These are phyloP conservation scores for Globisporangium canariense DNA, from an alignment of 352 stramenopile species.

Conservation along the genomic window DNA sequence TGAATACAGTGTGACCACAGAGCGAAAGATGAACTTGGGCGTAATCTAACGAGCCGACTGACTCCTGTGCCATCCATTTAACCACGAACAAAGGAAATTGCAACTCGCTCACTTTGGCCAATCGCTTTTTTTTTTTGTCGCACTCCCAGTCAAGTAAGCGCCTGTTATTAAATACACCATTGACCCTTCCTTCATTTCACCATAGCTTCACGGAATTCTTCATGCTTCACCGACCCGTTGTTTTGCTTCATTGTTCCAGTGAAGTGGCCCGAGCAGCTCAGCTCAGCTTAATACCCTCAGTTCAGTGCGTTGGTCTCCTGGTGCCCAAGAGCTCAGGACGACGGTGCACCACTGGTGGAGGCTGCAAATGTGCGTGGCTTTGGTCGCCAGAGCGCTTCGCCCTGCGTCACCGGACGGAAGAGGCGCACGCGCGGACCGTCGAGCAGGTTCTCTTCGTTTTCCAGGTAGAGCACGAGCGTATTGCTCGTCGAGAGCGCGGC, in stretches of 20 bases:
- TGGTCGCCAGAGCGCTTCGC: constrained; percentile 60
- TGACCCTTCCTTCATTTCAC: no score
- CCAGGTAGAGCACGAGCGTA: constrained; percentile 66
- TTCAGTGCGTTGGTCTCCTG: no score
- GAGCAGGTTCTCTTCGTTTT: constrained; percentile 46
- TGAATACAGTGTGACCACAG: neutral
- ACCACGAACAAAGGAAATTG: no score
- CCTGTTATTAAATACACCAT: neutral
- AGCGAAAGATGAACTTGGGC: no score
- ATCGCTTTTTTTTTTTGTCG: neutral
- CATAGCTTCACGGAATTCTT: neutral
- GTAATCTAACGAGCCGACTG: no score
- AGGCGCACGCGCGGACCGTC: constrained; percentile 62
- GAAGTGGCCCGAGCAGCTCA: no score
- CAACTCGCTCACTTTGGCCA: no score
- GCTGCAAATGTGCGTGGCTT: constrained; percentile 62
- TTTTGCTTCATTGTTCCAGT: neutral
- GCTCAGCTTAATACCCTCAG: no score
- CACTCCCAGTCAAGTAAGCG: neutral
- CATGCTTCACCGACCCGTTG: neutral
- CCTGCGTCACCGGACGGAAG: constrained; percentile 54
- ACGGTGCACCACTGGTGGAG: neutral
- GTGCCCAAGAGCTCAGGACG: neutral
- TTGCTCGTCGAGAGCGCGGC: constrained; percentile 49
- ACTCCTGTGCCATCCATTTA: no score